These are phyloP conservation scores for Nitzschia inconspicua DNA, from an alignment of 108 stramenopile genomes.

Conservation along the genomic window DNA sequence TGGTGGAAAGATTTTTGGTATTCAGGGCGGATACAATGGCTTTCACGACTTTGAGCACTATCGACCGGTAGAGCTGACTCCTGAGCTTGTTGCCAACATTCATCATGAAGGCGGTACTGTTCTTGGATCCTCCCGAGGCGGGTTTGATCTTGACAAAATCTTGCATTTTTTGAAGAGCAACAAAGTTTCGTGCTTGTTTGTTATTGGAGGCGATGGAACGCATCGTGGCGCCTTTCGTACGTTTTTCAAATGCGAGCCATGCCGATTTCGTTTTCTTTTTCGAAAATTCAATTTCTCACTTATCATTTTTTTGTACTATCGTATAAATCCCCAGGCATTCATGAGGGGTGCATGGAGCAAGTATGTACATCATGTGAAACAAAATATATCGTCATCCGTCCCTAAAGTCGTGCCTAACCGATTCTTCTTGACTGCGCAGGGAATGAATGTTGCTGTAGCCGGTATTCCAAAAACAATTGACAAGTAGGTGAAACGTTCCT, in stretches of 20 bases:
- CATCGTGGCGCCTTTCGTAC: constrained; percentile 88
- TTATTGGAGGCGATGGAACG: constrained; percentile 99
- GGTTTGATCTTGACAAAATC: constrained; percentile 93
- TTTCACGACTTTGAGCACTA: constrained; percentile 70
- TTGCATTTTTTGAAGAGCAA: constrained; percentile 58
- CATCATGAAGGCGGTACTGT: constrained; percentile 95
- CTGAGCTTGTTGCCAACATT: constrained; percentile 80
- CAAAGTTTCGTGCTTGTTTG: constrained; percentile 86
- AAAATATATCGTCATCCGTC: too few relatives aligned
- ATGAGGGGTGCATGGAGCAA: constrained; percentile 86
- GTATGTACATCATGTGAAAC: constrained; percentile 23
- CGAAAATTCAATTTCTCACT: background rate
- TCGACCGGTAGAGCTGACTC: constrained; percentile 66
- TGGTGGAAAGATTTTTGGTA: constrained; percentile 83
- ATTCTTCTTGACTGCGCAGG: constrained; percentile 20
- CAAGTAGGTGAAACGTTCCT: constrained; percentile 31
- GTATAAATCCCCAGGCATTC: constrained; percentile 41
- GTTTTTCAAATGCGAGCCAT: too few relatives aligned
- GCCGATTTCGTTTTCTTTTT: too few relatives aligned
- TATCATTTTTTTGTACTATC: background rate
- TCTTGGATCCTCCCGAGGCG: constrained; percentile 90
- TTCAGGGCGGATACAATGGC: constrained; percentile 90
- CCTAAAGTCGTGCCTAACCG: too few relatives aligned
- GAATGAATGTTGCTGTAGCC: constrained; percentile 90
- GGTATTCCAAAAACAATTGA: constrained; percentile 95